These are phyloP conservation scores for Tephrocybe sp. DNA, from an alignment of 768 basidiomycete genomes.

Conservation along the genomic window DNA sequence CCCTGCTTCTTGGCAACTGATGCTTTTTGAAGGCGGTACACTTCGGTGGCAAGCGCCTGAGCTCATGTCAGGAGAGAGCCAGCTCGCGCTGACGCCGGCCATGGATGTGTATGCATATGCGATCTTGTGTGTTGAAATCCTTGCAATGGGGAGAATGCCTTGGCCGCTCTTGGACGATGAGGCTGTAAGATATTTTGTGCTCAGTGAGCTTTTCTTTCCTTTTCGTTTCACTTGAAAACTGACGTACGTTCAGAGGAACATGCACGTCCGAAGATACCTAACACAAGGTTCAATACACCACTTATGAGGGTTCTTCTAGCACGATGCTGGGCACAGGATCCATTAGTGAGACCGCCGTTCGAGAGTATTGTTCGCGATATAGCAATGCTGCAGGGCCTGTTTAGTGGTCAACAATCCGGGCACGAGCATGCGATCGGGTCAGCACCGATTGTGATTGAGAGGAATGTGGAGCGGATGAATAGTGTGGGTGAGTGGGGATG, in stretches of 20 bases:
- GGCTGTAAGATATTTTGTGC: conserved; percentile 47
- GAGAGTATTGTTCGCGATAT: conserved; percentile 42
- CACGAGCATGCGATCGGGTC: conserved; percentile 15
- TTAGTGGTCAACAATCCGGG: not conserved
- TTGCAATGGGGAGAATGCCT: conserved; percentile 59
- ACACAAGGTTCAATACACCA: conserved; percentile 28
- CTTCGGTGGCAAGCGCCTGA: conserved; percentile 75
- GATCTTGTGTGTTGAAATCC: conserved; percentile 61
- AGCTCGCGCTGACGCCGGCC: conserved; percentile 40
- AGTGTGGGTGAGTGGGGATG: conserved; percentile 13
- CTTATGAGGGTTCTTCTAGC: conserved; percentile 43
- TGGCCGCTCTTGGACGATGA: conserved; percentile 53
- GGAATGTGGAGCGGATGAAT: too few relatives aligned
- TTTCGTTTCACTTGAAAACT: conserved; percentile 3
- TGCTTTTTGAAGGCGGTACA: conserved; percentile 46
- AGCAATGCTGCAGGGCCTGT: conserved; percentile 39
- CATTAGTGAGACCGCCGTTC: conserved; percentile 52
- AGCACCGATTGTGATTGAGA: conserved; percentile 13
- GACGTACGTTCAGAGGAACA: conserved; percentile 38
- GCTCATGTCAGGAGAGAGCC: conserved; percentile 45
- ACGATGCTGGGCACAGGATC: conserved; percentile 55
- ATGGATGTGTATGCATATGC: conserved; percentile 72
- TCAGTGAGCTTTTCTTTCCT: conserved; percentile 33
- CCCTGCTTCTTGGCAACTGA: not conserved
- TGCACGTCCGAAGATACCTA: conserved; percentile 48